Evolutionary conservation across 768 basidiomycete species (phyloP).

Genomic region (Gelatoporia subvermispora): DNA sequence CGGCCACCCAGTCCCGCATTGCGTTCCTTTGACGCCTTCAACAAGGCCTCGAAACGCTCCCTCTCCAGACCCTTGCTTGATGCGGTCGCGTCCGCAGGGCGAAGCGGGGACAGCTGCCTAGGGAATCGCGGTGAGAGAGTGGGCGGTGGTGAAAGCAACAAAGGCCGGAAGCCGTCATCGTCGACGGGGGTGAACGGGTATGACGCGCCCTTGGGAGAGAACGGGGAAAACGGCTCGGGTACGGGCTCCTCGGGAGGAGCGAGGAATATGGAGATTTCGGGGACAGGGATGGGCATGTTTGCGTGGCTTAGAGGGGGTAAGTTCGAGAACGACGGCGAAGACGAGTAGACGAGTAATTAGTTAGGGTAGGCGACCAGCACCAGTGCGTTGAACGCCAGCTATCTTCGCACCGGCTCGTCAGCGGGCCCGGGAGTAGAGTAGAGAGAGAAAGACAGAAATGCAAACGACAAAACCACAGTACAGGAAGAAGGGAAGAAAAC

Average conservation of each 20-base stretch:
- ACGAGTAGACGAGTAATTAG: conserved; percentile 30
- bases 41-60: conserved; percentile 58
- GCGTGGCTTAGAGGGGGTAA: conserved; percentile 17
- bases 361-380: conserved; percentile 30
- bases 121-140: conserved; percentile 27
- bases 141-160: conserved; percentile 54
- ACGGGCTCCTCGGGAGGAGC: conserved; percentile 51
- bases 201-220: conserved; percentile 28
- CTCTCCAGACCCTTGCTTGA: conserved; percentile 52
- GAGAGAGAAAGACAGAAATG: conserved; percentile 29
- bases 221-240: conserved; percentile 61
- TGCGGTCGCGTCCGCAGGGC: conserved; percentile 33
- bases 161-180: conserved; percentile 53
- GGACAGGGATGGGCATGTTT: conserved; percentile 37
- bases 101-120: conserved; percentile 47
- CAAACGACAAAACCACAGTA: conserved; percentile 18
- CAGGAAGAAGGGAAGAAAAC: conserved; percentile 12
- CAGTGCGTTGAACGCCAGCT: conserved; percentile 19
- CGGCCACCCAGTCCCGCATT: conserved; percentile 41
- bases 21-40: conserved; percentile 57
- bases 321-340: conserved; percentile 16
- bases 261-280: conserved; percentile 66
- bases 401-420: conserved; percentile 15
- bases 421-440: conserved; percentile 19
- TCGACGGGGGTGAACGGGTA: conserved; percentile 24